A percentile compares a stretch with the other conserved stretches of the same genome.
phyloP scores from a whole-genome alignment of 2,329 filamentous ascomycete genomes.

The Neoarthrinium moseri region DNA sequence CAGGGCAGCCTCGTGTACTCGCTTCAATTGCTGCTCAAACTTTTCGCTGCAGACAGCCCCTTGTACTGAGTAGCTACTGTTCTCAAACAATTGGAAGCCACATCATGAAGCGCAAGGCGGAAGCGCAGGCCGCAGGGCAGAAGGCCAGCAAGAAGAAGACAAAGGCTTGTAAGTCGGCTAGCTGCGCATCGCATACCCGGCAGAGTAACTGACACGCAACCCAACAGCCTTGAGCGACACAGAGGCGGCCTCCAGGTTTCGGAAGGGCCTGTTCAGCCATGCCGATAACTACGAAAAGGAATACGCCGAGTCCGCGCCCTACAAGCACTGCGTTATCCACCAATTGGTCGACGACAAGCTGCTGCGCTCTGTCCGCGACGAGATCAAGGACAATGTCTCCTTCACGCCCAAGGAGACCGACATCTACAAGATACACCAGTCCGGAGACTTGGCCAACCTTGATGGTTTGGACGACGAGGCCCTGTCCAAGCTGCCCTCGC shows the following conservation, averaged over 20 bases:
- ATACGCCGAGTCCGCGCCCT: slow-evolving; percentile 67
- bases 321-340: slow-evolving; percentile 90
- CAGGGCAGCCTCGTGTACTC: not conserved
- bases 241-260: slow-evolving; percentile 59
- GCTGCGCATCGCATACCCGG: too few relatives aligned
- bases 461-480: slow-evolving; percentile 89
- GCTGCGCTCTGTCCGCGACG: slow-evolving; percentile 80
- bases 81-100: slow-evolving; percentile 22
- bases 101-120: slow-evolving; percentile 61
- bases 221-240: slow-evolving; percentile 44
- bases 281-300: slow-evolving; percentile 55
- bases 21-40: not conserved
- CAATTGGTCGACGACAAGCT: slow-evolving; percentile 77
- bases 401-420: slow-evolving; percentile 99
- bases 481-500: slow-evolving; percentile 79
- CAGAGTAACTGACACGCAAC: too few relatives aligned
- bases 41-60: too few relatives aligned
- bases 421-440: slow-evolving; percentile 99
- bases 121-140: slow-evolving; percentile 40
- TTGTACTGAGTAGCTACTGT: too few relatives aligned
- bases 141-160: slow-evolving; percentile 52
- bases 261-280: slow-evolving; percentile 63
- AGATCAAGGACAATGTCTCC: slow-evolving; percentile 86
- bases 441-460: slow-evolving; percentile 93
- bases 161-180: slow-evolving; percentile 35